Conservation (phyloP, 139 green algal genomes). For the Spirogloea muscicola region DNA sequence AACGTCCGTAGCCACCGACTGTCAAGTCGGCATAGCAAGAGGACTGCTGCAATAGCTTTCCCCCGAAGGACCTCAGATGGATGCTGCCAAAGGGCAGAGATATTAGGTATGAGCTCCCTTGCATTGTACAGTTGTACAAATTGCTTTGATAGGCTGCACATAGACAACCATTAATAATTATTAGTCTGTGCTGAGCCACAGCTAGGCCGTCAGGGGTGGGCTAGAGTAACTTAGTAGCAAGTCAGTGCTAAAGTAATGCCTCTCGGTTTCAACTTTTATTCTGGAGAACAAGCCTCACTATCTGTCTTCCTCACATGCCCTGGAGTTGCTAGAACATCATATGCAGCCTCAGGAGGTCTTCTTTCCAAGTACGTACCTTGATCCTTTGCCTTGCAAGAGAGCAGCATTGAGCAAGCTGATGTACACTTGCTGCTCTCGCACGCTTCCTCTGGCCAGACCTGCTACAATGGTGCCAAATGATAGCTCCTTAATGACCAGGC, state of each 20-base stretch:
- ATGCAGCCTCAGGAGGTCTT: neutral
- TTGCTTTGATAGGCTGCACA: no score
- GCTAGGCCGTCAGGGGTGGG: no score
- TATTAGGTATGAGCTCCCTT: conserved; percentile 53
- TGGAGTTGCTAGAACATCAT: neutral
- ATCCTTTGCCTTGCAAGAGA: conserved; percentile 21
- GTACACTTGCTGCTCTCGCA: conserved; percentile 65
- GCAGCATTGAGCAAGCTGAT: conserved; percentile 73
- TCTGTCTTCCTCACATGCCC: no score
- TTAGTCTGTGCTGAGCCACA: no score
- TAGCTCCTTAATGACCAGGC: conserved; percentile 52
- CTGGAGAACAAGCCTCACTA: no score
- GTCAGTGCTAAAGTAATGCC: no score
- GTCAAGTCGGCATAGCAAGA: conserved; percentile 53
- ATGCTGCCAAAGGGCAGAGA: conserved; percentile 67
- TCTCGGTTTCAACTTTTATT: no score
- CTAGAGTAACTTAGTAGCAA: no score
- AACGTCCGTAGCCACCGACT: conserved; percentile 3
- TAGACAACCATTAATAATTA: no score
- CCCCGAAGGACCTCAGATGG: conserved; percentile 58
- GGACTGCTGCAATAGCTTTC: conserved; percentile 56
- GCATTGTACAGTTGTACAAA: conserved; percentile 41
- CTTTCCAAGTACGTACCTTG: no score
- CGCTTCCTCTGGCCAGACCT: conserved; percentile 51
- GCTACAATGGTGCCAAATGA: conserved; percentile 53